Evolutionary conservation across 2,329 filamentous ascomycete genomes (phyloP).

Genomic region (Cladosporium sp.): DNA sequence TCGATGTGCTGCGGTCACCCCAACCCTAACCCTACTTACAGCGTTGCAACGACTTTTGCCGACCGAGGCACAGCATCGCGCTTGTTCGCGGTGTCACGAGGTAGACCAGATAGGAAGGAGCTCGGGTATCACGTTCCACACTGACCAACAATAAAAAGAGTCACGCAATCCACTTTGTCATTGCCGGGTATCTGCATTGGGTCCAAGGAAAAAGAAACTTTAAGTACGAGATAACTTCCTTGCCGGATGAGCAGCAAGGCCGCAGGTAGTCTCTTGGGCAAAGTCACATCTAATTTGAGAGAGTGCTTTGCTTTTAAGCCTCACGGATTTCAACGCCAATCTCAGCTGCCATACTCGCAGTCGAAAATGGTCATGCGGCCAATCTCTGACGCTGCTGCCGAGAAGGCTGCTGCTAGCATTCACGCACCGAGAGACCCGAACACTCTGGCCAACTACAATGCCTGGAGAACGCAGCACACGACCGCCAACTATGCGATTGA

Average conservation of each 20-base stretch:
- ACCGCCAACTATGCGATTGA: slow-evolving; percentile 75
- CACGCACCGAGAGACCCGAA: slow-evolving; percentile 60
- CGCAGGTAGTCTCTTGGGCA: slow-evolving; percentile 1
- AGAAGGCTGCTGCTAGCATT: slow-evolving; percentile 26
- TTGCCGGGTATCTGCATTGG: too few relatives aligned
- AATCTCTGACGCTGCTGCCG: slow-evolving; percentile 2
- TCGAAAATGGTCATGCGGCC: slow-evolving; percentile 4
- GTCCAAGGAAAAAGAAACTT: too few relatives aligned
- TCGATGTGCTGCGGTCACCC: too few relatives aligned
- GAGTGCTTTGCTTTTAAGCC: neutral
- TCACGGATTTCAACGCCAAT: neutral
- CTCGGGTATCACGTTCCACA: too few relatives aligned
- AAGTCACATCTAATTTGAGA: neutral
- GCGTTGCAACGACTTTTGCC: too few relatives aligned
- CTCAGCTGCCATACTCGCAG: neutral
- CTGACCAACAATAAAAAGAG: too few relatives aligned
- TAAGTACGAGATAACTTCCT: neutral
- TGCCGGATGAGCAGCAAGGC: slow-evolving; percentile 6
- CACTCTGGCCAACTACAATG: slow-evolving; percentile 85
- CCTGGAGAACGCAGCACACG: slow-evolving; percentile 79
- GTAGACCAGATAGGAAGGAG: too few relatives aligned
- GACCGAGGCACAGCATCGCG: too few relatives aligned
- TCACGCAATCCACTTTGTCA: too few relatives aligned
- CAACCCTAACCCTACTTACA: too few relatives aligned
- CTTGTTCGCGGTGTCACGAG: too few relatives aligned